A percentile compares a stretch with the other conserved stretches of the same genome.
These are phyloP conservation scores for Chlorencoelia australis DNA, from an alignment of 2,329 filamentous ascomycete genomes.

Conservation along the genomic window DNA sequence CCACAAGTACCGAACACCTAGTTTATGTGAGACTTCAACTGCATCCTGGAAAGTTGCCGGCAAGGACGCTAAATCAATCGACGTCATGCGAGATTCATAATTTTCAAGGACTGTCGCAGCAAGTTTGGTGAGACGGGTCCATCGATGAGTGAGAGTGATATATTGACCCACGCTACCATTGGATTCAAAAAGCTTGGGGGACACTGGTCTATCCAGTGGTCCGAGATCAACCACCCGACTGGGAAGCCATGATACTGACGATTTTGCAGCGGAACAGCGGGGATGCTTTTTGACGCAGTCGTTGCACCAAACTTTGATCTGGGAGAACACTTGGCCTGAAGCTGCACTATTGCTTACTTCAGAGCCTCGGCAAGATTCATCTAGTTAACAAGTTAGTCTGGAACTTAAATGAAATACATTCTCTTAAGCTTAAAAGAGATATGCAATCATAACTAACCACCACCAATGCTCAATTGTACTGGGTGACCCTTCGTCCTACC, in stretches of 20 bases:
- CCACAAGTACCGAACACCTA: neutral
- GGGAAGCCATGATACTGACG: conserved; percentile 1
- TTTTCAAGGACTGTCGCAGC: neutral
- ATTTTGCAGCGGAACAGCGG: conserved; percentile 1
- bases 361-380: conserved; percentile 2
- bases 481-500: neutral
- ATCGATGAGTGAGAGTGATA: neutral
- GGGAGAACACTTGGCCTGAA: conserved; percentile 2
- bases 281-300: conserved; percentile 1
- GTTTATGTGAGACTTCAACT: neutral
- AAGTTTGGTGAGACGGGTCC: neutral
- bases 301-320: conserved; percentile 1
- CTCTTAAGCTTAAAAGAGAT: neutral
- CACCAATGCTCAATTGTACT: neutral
- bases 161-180: neutral
- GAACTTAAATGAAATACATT: neutral
- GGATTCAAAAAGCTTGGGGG: neutral
- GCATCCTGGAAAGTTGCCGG: conserved; percentile 1
- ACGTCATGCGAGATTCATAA: neutral
- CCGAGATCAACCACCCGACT: conserved; percentile 4
- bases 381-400: neutral
- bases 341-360: conserved; percentile 3
- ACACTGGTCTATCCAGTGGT: neutral
- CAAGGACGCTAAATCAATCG: neutral
- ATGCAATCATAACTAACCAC: no score